Evolutionary conservation across 345 rosid species (phyloP), one percentile per base, ranked within the genome.

Genomic region (Limnanthes douglasii): DNA sequence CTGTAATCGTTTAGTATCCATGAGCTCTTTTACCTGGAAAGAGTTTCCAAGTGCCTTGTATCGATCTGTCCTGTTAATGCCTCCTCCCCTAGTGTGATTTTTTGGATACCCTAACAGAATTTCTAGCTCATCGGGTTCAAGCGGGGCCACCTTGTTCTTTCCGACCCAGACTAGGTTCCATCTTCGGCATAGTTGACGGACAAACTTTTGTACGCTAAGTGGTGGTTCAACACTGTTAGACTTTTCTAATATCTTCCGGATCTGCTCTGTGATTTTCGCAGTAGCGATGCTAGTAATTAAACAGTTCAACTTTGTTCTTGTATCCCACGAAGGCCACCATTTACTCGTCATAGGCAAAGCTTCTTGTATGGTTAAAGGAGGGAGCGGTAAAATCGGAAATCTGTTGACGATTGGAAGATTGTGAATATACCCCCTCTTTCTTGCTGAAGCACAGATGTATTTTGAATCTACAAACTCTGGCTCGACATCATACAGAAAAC

Each of bases 121-220:
- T 45, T 88, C 98, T 14, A 76, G 78, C 34, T 90, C 98, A 47
- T 90, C 95, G 5, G 86, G 73, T 35, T 84, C 95, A 9, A 88
- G 80, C 5, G 93, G 84, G 9, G 98, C 98, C 3, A 68, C 54
- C 55, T 79, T 88, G 37, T 83, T 76, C 56, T 66, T 60, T 12
- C 98, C 98, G 26, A 88, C 95, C 98, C 95, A 88, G 0, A 88
- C 92, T 7, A 88, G 56, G 30, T 90, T 90, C 98, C 98, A 90
- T 45, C 56, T 90, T 10, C 73, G 60, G 51, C 95, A 74, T 39
- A 79, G 65, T 1, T 84, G 60, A 3, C 79, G 46, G 12, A 90
- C 84, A 32, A 8, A 70, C 39, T 44, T 74, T 32, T 70, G 85
- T 19, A 69, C 57, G 3, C 10, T 10, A n/a, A 13, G 11, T 4